Conservation (phyloP, 2,329 filamentous ascomycete species). For the Aspergillus sp. region DNA sequence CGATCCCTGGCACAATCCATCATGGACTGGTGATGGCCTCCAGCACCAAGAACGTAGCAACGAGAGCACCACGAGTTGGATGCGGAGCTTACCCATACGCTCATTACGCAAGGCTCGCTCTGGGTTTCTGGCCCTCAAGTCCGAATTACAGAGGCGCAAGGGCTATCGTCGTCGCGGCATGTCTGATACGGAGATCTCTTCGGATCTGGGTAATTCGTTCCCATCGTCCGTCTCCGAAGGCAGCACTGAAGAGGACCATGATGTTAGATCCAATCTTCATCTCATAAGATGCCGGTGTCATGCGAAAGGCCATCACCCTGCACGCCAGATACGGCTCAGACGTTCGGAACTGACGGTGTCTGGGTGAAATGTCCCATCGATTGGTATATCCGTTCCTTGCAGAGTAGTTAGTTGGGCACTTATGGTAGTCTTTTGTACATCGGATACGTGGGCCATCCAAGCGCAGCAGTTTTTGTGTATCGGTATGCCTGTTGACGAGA, state of each 20-base stretch:
- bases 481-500: too few relatives aligned
- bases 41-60: constrained; percentile 12
- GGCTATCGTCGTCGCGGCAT: not conserved
- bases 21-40: constrained; percentile 8
- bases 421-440: too few relatives aligned
- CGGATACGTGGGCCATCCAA: too few relatives aligned
- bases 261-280: constrained; percentile 27
- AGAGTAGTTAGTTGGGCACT: too few relatives aligned
- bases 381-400: too few relatives aligned
- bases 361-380: too few relatives aligned
- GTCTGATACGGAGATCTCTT: constrained; percentile 9
- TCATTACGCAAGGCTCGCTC: constrained; percentile 33
- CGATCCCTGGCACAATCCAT: constrained; percentile 37
- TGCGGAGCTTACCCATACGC: constrained; percentile 25
- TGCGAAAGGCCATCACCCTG: not conserved
- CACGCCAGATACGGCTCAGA: too few relatives aligned
- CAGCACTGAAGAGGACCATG: constrained; percentile 28
- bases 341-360: too few relatives aligned
- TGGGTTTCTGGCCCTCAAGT: constrained; percentile 28
- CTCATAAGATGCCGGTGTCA: constrained; percentile 19
- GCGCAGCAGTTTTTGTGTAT: too few relatives aligned
- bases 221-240: constrained; percentile 25
- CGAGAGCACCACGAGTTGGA: constrained; percentile 22
- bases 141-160: constrained; percentile 22
- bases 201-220: constrained; percentile 7